Evolutionary conservation across 192 early-diverging fungal species (phyloP), one percentile per base, ranked within the genome.

Genomic region (Chytriomyces sp.): DNA sequence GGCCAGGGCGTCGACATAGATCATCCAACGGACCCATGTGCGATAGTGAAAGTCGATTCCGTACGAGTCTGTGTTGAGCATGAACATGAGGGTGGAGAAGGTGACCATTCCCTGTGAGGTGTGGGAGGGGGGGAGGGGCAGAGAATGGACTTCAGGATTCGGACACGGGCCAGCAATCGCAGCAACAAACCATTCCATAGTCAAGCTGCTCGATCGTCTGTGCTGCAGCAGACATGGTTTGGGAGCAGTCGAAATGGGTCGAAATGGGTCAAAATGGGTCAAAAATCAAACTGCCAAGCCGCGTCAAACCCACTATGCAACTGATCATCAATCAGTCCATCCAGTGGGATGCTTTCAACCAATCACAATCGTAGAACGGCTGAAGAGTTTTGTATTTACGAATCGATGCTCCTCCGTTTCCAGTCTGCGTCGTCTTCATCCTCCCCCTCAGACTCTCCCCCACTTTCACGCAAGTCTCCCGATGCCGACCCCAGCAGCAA

Each of bases 1-100:
- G 23, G 71, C 70, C 50, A 79, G 72, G 16, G 70, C 78, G 26
- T 79, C 78, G 18, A 79, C 61, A 46, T 79, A 79, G 59, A 79
- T 71, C 78, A 79, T 79, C 28, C 26, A 24, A 3, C 78, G 78
- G 20, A 79, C 78, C 64, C 64, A 79, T 18, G 57, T 53, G 24
- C 67, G 64, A 10, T 70, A 72, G 47, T 72, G 47, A n/a, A 50
- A n/a, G 59, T 61, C 70, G 23, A 79, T 26, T 26, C 64, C 74
- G 72, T 66, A 79, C 24, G 73, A 75, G 62, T 64, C 73, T 43
- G 73, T 75, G 35, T 75, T 23, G 5, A 75, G 62, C 62, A 75
- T 75, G 63, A 75, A 75, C 24, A 75, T 13, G 7, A 75, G 7
- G 7, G 73, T 28, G 9, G 63, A 46, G 24, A 75, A 65, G 44